phyloP scores from a whole-genome alignment of 768 basidiomycete genomes.

The Amanita polypyramis region DNA sequence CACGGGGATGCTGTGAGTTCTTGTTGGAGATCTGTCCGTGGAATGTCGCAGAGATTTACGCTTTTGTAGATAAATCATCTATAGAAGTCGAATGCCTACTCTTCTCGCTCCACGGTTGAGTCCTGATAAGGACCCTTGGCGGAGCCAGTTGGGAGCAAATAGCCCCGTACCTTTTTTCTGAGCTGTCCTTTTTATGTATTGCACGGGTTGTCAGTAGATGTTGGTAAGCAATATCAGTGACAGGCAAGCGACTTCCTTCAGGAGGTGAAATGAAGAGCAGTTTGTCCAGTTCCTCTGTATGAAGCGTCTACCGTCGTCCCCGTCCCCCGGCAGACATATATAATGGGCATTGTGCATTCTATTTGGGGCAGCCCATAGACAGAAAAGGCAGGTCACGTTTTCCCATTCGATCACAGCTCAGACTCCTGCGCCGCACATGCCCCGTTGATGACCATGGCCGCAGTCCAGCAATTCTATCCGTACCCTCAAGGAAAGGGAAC shows the following conservation, averaged over 20 bases:
- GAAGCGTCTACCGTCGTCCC: too few relatives aligned
- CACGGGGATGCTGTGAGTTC: not conserved
- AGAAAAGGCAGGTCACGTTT: constrained; percentile 3
- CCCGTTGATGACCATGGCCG: constrained; percentile 28
- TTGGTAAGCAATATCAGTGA: constrained; percentile 61
- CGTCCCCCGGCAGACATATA: too few relatives aligned
- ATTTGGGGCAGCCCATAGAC: not conserved
- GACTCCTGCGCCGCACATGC: not conserved
- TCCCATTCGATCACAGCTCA: constrained; percentile 5
- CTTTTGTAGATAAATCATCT: too few relatives aligned
- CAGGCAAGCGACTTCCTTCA: constrained; percentile 66
- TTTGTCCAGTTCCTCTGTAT: constrained; percentile 55
- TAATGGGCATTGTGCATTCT: not conserved
- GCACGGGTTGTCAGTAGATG: constrained; percentile 75
- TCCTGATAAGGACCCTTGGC: not conserved
- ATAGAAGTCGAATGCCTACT: constrained; percentile 40
- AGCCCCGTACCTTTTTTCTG: constrained; percentile 26
- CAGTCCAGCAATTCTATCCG: constrained; percentile 37
- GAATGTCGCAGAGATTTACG: too few relatives aligned
- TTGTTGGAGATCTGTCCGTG: constrained; percentile 42
- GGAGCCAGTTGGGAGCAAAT: not conserved
- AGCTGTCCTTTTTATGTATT: constrained; percentile 39
- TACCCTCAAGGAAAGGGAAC: constrained; percentile 50
- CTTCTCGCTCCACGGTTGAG: not conserved
- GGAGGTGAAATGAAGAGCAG: constrained; percentile 49